Evolutionary conservation across 2,329 filamentous ascomycete species (phyloP).

Genomic region (Trichoderma polysporum): DNA sequence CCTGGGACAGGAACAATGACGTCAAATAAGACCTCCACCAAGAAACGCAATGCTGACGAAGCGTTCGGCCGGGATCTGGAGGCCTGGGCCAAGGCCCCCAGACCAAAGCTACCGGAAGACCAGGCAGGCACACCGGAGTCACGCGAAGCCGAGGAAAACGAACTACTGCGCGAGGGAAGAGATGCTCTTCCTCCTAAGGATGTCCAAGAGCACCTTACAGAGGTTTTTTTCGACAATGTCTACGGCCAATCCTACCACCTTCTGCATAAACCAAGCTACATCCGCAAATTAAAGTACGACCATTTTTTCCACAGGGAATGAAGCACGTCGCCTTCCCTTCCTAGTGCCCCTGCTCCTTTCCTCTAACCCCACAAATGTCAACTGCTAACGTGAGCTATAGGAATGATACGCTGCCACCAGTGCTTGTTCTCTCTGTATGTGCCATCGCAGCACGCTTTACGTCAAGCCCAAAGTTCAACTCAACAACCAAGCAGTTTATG

Average conservation of each 20-base stretch:
- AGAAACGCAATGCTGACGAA: constrained; percentile 82
- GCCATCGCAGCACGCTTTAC: constrained; percentile 95
- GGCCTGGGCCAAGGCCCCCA: constrained; percentile 69
- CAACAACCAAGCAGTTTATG: constrained; percentile 71
- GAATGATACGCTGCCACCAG: constrained; percentile 70
- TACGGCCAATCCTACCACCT: constrained; percentile 95
- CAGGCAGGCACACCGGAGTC: constrained; percentile 50
- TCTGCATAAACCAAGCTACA: constrained; percentile 95
- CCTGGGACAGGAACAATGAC: constrained; percentile 48
- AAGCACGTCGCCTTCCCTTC: constrained; percentile 2
- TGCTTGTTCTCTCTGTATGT: constrained; percentile 89
- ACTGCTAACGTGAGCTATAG: constrained; percentile 26
- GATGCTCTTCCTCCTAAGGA: constrained; percentile 82
- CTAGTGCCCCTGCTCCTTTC: not conserved
- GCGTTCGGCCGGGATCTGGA: constrained; percentile 82
- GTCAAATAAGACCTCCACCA: constrained; percentile 50
- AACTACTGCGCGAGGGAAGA: constrained; percentile 75
- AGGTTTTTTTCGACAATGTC: constrained; percentile 92
- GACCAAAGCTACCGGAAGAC: constrained; percentile 49
- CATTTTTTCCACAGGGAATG: not conserved
- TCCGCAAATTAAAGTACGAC: constrained; percentile 73
- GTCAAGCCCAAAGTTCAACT: constrained; percentile 75
- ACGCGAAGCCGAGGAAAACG: constrained; percentile 71
- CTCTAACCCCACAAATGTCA: not conserved
- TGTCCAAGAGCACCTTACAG: constrained; percentile 87